phyloP scores from a whole-genome alignment of 306 rosid genomes.

The Cicer bijugum region DNA sequence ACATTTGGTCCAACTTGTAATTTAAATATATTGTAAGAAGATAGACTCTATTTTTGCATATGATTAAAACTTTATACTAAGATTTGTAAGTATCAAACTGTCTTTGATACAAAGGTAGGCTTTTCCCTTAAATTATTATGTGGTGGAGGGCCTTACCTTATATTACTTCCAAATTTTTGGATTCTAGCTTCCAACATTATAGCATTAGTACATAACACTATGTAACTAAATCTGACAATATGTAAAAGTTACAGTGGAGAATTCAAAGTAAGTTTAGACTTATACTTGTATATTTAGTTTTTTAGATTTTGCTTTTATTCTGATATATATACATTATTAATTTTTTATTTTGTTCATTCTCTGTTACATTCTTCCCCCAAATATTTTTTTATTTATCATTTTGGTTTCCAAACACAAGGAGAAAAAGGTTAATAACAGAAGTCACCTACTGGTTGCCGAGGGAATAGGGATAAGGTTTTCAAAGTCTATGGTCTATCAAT shows the following conservation, averaged over 20 bases:
- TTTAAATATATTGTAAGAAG: conserved; percentile 39
- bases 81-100: conserved; percentile 33
- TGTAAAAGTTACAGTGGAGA: conserved; percentile 38
- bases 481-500: too few species aligned
- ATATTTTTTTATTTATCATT: too few species aligned
- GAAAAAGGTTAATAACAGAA: too few species aligned
- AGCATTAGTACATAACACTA: conserved; percentile 37
- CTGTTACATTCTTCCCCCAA: too few species aligned
- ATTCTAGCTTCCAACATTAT: conserved; percentile 35
- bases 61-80: conserved; percentile 28
- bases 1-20: conserved; percentile 42
- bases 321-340: neutral
- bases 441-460: too few species aligned
- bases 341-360: too few species aligned
- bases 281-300: conserved; percentile 27
- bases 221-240: conserved; percentile 42
- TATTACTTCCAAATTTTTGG: conserved; percentile 36
- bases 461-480: too few species aligned
- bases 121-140: conserved; percentile 36
- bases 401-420: too few species aligned
- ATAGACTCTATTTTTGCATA: conserved; percentile 35
- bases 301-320: neutral
- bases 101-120: conserved; percentile 34
- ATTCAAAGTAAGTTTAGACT: conserved; percentile 22
- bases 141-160: conserved; percentile 20